These are phyloP conservation scores for Penicillium macrosclerotiorum DNA, from an alignment of 495 filamentous ascomycete genomes.

Conservation along the genomic window DNA sequence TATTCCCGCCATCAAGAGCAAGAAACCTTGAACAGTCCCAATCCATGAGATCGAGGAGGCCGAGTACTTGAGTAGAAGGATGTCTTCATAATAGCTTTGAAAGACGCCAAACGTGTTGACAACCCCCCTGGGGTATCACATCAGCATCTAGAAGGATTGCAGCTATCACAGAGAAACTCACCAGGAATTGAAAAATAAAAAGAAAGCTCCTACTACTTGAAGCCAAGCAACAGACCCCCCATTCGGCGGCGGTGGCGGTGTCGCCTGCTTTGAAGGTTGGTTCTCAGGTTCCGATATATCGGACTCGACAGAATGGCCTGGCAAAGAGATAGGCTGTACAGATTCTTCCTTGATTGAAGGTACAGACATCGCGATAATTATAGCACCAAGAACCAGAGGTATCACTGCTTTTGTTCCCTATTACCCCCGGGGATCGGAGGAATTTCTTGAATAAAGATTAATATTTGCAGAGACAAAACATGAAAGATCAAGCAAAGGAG, in stretches of 20 bases:
- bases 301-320: not conserved
- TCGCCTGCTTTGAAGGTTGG: not conserved
- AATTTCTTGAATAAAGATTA: too few relatives aligned
- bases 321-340: too few relatives aligned
- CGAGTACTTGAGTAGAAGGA: slow-evolving; percentile 26
- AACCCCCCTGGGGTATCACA: slow-evolving; percentile 30
- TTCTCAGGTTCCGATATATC: slow-evolving; percentile 1
- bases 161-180: not conserved
- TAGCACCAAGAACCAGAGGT: not conserved
- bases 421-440: too few relatives aligned
- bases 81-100: slow-evolving; percentile 42
- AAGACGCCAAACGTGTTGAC: slow-evolving; percentile 48
- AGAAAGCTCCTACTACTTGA: slow-evolving; percentile 7
- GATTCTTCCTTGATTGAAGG: too few relatives aligned
- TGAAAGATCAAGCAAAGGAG: too few relatives aligned
- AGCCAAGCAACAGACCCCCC: slow-evolving; percentile 11
- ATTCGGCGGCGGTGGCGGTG: slow-evolving; percentile 7
- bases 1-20: slow-evolving; percentile 40
- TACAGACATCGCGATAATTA: not conserved
- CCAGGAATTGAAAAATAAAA: slow-evolving; percentile 30
- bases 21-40: slow-evolving; percentile 41
- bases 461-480: too few relatives aligned
- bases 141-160: not conserved
- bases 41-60: slow-evolving; percentile 46
- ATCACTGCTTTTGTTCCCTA: too few relatives aligned